Evolutionary conservation across 2,329 filamentous ascomycete genomes (phyloP).

Genomic region (Fusarium euwallaceae): DNA sequence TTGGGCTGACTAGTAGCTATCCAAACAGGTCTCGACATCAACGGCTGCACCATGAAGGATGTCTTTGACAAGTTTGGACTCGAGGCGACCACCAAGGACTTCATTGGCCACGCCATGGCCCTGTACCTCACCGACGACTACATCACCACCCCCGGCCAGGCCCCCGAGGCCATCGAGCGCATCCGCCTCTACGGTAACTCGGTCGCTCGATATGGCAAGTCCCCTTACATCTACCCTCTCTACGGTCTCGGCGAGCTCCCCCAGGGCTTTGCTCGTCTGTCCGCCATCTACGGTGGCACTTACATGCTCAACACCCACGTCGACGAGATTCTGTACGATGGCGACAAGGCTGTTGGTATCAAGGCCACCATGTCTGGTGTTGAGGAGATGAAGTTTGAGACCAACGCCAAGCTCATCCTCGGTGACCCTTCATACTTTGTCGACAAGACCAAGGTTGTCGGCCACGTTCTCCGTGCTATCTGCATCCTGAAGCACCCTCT

Average conservation of each 20-base stretch:
- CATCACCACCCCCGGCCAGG: conserved; percentile 77
- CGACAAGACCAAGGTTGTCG: conserved; percentile 86
- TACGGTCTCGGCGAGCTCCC: conserved; percentile 98
- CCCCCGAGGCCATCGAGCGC: conserved; percentile 88
- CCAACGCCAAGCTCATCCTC: conserved; percentile 95
- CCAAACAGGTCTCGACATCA: conserved; percentile 80
- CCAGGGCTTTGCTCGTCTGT: conserved; percentile 96
- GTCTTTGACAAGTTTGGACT: conserved; percentile 98
- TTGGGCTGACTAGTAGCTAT: conserved; percentile 27
- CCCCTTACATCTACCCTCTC: conserved; percentile 98
- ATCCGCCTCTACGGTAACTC: conserved; percentile 98
- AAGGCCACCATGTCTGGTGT: conserved; percentile 96
- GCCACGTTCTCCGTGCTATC: conserved; percentile 94
- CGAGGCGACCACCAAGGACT: conserved; percentile 90
- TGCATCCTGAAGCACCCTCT: conserved; percentile 97
- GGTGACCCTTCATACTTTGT: conserved; percentile 98
- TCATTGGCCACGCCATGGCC: conserved; percentile 98
- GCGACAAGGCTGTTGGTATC: conserved; percentile 90
- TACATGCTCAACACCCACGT: conserved; percentile 99
- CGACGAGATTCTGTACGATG: conserved; percentile 89
- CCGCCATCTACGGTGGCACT: conserved; percentile 97
- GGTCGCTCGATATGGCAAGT: conserved; percentile 97
- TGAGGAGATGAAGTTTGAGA: conserved; percentile 94
- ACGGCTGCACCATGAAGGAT: conserved; percentile 91
- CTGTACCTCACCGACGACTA: conserved; percentile 94